Conservation (phyloP, 768 basidiomycete genomes). For the Tricholoma matsutake region DNA sequence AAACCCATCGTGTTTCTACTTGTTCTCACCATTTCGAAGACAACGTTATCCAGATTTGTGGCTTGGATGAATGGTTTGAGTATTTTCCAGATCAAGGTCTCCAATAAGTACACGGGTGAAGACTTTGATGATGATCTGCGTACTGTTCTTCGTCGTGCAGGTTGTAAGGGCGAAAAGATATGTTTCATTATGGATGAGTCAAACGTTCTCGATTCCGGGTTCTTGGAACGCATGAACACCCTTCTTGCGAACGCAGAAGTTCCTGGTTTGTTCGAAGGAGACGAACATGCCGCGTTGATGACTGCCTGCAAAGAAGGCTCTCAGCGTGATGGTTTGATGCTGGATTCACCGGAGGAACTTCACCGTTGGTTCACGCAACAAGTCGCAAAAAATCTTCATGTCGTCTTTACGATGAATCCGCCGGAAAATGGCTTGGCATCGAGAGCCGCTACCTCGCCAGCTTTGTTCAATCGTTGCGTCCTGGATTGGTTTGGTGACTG, state of each 20-base stretch:
- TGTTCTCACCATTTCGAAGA: conserved; percentile 46
- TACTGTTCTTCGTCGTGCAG: conserved; percentile 89
- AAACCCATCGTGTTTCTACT: not conserved
- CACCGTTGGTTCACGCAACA: conserved; percentile 99
- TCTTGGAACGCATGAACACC: conserved; percentile 99
- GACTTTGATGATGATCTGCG: conserved; percentile 99
- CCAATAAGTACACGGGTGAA: conserved; percentile 97
- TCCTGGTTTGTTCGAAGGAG: conserved; percentile 99
- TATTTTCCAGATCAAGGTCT: conserved; percentile 99
- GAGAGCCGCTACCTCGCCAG: conserved; percentile 95
- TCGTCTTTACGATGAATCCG: conserved; percentile 99
- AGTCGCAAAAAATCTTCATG: conserved; percentile 96
- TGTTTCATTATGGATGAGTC: conserved; percentile 99
- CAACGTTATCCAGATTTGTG: conserved; percentile 95
- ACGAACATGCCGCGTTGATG: conserved; percentile 97
- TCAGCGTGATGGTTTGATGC: conserved; percentile 97
- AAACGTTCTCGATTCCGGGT: conserved; percentile 97
- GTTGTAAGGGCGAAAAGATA: conserved; percentile 98
- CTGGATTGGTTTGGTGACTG: conserved; percentile 99
- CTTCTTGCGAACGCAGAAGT: conserved; percentile 99
- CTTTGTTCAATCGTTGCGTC: conserved; percentile 98
- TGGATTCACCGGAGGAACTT: conserved; percentile 96
- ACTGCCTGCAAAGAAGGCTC: conserved; percentile 99
- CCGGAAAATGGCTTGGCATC: conserved; percentile 95
- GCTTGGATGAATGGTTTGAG: conserved; percentile 99